Evolutionary conservation across 2,329 filamentous ascomycete genomes (phyloP).

Genomic region (Microascus cirrosus): DNA sequence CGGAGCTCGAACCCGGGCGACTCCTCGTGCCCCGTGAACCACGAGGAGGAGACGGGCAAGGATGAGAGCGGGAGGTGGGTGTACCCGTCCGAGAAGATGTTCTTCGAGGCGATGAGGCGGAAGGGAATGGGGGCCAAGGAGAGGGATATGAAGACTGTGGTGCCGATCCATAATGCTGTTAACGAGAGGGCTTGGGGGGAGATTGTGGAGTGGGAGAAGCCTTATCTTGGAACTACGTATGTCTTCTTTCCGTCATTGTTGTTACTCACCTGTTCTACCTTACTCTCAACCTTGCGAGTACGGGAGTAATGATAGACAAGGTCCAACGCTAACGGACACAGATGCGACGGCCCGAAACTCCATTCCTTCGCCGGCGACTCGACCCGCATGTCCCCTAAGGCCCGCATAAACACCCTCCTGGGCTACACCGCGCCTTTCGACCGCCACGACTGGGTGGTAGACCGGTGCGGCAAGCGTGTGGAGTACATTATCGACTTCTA

Average conservation of each 20-base stretch:
- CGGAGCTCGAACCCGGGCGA: conserved; percentile 36
- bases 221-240: conserved; percentile 47
- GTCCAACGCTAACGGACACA: conserved; percentile 10
- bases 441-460: conserved; percentile 93
- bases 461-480: conserved; percentile 72
- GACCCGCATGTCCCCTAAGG: conserved; percentile 64
- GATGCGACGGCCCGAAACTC: conserved; percentile 65
- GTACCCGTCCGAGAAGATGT: conserved; percentile 93
- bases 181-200: conserved; percentile 94
- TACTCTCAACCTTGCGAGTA: no score
- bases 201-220: conserved; percentile 80
- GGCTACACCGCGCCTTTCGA: conserved; percentile 94
- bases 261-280: not conserved
- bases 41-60: conserved; percentile 65
- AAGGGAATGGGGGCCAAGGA: conserved; percentile 67
- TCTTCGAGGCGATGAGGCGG: conserved; percentile 92
- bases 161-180: conserved; percentile 96
- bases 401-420: conserved; percentile 68
- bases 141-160: conserved; percentile 78
- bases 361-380: conserved; percentile 72
- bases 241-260: conserved; percentile 10
- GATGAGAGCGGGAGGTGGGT: conserved; percentile 84
- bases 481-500: conserved; percentile 99
- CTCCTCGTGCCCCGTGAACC: conserved; percentile 48
- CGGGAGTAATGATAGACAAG: no score